Evolutionary conservation across 176 grass and related monocot species (phyloP).

Genomic region (Aechmea fasciata): DNA sequence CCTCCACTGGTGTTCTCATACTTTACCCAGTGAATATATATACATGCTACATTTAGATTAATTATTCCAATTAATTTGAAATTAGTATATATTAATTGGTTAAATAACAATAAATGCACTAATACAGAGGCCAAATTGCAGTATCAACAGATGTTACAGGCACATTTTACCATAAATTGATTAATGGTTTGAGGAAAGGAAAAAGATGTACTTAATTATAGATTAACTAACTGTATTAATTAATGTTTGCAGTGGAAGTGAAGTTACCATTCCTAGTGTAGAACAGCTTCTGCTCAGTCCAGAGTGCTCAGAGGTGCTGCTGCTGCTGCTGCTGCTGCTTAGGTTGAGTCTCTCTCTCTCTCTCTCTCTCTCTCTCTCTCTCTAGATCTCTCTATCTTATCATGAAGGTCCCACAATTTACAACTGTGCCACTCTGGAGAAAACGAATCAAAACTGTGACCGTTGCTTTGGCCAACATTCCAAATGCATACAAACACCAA

Average conservation of each 20-base stretch:
- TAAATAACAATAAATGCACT: too few relatives aligned
- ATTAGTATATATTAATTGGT: too few relatives aligned
- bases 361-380: neutral
- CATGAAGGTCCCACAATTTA: neutral
- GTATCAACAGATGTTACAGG: too few relatives aligned
- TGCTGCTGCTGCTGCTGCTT: conserved; percentile 13
- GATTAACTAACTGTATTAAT: neutral
- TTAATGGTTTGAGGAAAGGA: too few relatives aligned
- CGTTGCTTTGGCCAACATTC: conserved; percentile 27
- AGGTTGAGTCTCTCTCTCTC: neutral
- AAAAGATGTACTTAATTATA: too few relatives aligned
- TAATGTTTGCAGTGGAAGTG: neutral
- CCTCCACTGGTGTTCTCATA: too few relatives aligned
- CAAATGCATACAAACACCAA: conserved; percentile 12
- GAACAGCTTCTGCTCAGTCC: neutral
- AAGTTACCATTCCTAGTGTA: conserved; percentile 15
- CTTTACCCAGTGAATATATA: too few relatives aligned
- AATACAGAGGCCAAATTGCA: too few relatives aligned
- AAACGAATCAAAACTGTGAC: conserved; percentile 21
- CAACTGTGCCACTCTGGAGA: neutral
- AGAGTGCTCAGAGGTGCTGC: conserved; percentile 14
- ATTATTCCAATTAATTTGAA: too few relatives aligned
- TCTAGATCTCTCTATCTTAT: neutral
- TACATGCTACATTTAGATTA: too few relatives aligned
- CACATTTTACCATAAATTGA: too few relatives aligned